Conservation (phyloP, 1,284 basidiomycete genomes). For the Amylostereum chailletii region DNA sequence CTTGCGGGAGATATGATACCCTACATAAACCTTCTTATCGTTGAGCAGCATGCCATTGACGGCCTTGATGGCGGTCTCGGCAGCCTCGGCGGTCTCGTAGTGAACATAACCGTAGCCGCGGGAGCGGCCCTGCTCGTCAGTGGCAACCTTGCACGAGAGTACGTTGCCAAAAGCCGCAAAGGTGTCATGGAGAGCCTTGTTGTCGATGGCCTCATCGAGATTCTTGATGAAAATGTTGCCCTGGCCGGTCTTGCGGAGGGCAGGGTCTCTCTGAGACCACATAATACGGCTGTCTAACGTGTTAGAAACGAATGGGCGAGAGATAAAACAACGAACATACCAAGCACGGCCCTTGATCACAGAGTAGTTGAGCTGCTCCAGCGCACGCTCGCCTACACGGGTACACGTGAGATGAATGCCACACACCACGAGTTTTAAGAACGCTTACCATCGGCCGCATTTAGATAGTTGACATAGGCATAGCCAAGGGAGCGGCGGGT, state of each 20-base stretch:
- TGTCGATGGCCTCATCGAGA: constrained; percentile 96
- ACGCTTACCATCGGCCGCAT: constrained; percentile 82
- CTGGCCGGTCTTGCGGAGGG: constrained; percentile 97
- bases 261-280: constrained; percentile 99
- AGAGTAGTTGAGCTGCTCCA: constrained; percentile 99
- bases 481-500: constrained; percentile 99
- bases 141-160: constrained; percentile 98
- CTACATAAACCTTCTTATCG: constrained; percentile 99
- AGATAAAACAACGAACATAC: constrained; percentile 31
- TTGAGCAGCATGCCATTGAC: constrained; percentile 99
- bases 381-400: constrained; percentile 81
- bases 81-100: constrained; percentile 97
- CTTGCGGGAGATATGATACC: constrained; percentile 96
- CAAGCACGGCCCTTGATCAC: constrained; percentile 97
- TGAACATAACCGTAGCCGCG: constrained; percentile 99
- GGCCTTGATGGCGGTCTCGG: constrained; percentile 93
- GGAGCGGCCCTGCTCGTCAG: constrained; percentile 86
- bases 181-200: constrained; percentile 99
- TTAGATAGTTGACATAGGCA: constrained; percentile 99
- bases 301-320: constrained; percentile 6
- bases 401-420: constrained; percentile 6
- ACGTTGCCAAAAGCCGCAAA: constrained; percentile 99
- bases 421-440: constrained; percentile 1
- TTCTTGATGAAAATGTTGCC: constrained; percentile 99
- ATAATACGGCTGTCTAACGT: constrained; percentile 80